Evolutionary conservation across 495 filamentous ascomycete genomes (phyloP).

Genomic region (Tuber melanosporum): DNA sequence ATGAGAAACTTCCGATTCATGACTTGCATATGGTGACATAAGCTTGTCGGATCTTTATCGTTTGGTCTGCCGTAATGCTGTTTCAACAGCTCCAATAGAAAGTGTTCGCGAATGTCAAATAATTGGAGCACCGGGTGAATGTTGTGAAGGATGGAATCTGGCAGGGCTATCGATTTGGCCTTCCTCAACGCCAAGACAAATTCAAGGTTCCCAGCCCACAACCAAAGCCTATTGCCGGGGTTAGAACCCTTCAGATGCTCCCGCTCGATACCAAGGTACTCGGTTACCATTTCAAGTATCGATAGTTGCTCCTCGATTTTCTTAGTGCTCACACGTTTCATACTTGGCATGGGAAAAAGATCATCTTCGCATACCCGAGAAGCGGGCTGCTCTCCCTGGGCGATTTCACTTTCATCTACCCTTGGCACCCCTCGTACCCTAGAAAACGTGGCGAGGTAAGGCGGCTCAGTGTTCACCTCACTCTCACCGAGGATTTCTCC

Average conservation of each 20-base stretch:
- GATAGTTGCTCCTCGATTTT: constrained; percentile 27
- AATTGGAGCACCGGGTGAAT: constrained; percentile 32
- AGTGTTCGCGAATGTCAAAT: constrained; percentile 33
- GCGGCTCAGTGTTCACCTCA: constrained; percentile 13
- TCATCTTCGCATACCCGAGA: constrained; percentile 30
- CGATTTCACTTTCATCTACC: neutral
- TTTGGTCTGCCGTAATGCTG: constrained; percentile 35
- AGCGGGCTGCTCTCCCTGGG: constrained; percentile 11
- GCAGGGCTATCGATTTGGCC: constrained; percentile 14
- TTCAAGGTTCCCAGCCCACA: constrained; percentile 33
- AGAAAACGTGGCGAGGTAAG: neutral
- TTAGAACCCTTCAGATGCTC: constrained; percentile 27
- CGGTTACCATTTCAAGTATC: constrained; percentile 29
- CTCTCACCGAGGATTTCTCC: constrained; percentile 25
- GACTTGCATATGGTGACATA: constrained; percentile 34
- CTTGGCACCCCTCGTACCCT: neutral
- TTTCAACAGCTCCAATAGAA: constrained; percentile 30
- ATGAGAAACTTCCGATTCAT: constrained; percentile 38
- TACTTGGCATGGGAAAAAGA: constrained; percentile 31
- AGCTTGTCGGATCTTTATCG: constrained; percentile 31
- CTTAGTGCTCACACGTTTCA: constrained; percentile 32
- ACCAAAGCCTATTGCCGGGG: constrained; percentile 21
- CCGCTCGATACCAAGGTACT: constrained; percentile 30
- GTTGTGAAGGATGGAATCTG: constrained; percentile 29
- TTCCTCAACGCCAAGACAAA: constrained; percentile 27